phyloP scores from a whole-genome alignment of 331 rosid species.

The Arachis monticola region DNA sequence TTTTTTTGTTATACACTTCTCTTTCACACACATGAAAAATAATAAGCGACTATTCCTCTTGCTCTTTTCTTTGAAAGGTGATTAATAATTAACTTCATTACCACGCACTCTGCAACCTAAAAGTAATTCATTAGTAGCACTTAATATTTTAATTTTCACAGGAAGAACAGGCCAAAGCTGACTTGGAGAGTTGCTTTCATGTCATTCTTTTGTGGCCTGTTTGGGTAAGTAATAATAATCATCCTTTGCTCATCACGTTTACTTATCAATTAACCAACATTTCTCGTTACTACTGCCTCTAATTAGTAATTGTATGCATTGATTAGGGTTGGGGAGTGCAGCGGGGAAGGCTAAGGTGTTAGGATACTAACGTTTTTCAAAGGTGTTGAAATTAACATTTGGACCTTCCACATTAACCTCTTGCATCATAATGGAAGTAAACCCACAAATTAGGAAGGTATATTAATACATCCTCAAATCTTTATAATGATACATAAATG shows the following conservation, averaged over 20 bases:
- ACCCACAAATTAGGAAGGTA: constrained; percentile 50
- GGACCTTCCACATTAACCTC: constrained; percentile 59
- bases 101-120: too few relatives aligned
- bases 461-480: background rate
- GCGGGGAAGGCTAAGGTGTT: constrained; percentile 65
- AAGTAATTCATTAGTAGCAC: too few relatives aligned
- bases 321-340: constrained; percentile 40
- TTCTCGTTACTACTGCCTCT: too few relatives aligned
- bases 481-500: background rate
- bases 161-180: constrained; percentile 61
- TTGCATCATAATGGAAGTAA: constrained; percentile 19
- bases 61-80: constrained; percentile 67
- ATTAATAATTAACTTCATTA: too few relatives aligned
- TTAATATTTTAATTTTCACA: constrained; percentile 15
- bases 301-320: too few relatives aligned
- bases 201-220: constrained; percentile 64
- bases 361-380: constrained; percentile 72
- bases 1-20: too few relatives aligned
- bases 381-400: constrained; percentile 58
- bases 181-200: constrained; percentile 56
- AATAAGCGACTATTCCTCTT: constrained; percentile 45
- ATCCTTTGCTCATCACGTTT: background rate
- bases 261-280: background rate
- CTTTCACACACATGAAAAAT: too few relatives aligned
- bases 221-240: constrained; percentile 53